Base-by-base conservation (phyloP, 2,329 filamentous ascomycete species). In the Endothia cerciana region DNA sequence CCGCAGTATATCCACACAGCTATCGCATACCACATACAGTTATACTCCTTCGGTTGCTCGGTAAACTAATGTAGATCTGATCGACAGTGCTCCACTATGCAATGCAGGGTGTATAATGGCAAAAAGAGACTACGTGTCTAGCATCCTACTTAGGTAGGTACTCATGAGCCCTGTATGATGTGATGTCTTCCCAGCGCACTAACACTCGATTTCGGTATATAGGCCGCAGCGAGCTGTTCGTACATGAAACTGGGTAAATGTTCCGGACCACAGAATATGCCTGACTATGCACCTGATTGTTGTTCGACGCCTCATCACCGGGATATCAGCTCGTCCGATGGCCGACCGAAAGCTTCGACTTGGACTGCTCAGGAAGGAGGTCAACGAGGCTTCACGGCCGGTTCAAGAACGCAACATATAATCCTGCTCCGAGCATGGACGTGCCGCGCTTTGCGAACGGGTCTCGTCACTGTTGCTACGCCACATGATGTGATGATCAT, bases 281-380 rank as follows among this genome's bases (percentile, higher is more conserved):
- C 17, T 55, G 51, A 13, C 28, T 1, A 15, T 36, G 51, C 30
- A 55, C 28, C 8, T 55, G 28, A 17, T 6, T 8, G n/a, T 19
- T 59, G 10, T 13, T 45, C 17, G 57, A 41, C 57, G 40, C 57
- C 57, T 59, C 57, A 43, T 59, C 57, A 59, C 22, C 57, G 25
- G 38, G 38, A 19, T 28, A 43, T 43, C 22, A 22, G 13, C 19
- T 25, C 38, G 38, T 59, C 57, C 57, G 57, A 59, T 59, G 57
- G 40, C 57, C 57, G 57, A 58, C 57, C 25, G 57, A 43, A 43
- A 13, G 22, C 25, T 19, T 10, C 22, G 38, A 30, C 38, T 43
- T 59, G 57, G 38, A 41, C 57, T 59, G 38, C n/a, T 59, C 40
- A 25, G 57, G 57, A 59, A 59, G 57, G 57, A 45, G 57, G 22